These are phyloP conservation scores for Saprolegnia parasitica DNA, from an alignment of 352 stramenopile species.

Conservation along the genomic window DNA sequence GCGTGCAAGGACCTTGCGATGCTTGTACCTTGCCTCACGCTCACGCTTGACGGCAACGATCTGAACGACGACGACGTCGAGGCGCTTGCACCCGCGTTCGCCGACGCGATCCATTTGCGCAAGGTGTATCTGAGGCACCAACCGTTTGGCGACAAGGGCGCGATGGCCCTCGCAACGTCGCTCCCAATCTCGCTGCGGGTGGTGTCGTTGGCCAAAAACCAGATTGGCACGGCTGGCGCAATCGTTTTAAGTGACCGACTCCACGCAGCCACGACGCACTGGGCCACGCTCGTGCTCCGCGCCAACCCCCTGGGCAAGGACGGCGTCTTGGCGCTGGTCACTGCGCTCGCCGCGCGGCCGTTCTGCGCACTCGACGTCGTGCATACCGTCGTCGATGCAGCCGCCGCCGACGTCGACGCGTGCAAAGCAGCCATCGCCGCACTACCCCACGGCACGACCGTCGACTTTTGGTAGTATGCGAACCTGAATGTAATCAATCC, in stretches of 20 bases:
- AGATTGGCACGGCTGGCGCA: background rate
- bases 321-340: background rate
- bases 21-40: background rate
- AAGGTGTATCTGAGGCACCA: background rate
- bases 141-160: background rate
- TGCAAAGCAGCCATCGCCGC: too few relatives aligned
- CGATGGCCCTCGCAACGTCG: background rate
- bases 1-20: background rate
- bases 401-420: too few relatives aligned
- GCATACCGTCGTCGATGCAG: too few relatives aligned
- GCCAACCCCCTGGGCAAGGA: background rate
- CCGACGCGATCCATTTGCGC: background rate
- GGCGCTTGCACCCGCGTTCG: background rate
- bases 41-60: background rate
- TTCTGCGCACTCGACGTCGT: background rate
- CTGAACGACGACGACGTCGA: background rate
- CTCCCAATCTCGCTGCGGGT: background rate
- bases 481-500: too few relatives aligned
- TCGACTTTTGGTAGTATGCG: too few relatives aligned
- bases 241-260: too few relatives aligned
- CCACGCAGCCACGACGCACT: too few relatives aligned
- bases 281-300: background rate
- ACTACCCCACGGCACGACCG: too few relatives aligned
- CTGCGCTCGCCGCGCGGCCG: too few relatives aligned
- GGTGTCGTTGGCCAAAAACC: background rate